phyloP scores from a whole-genome alignment of 257 asterid genomes.

The Plantago elongata region DNA sequence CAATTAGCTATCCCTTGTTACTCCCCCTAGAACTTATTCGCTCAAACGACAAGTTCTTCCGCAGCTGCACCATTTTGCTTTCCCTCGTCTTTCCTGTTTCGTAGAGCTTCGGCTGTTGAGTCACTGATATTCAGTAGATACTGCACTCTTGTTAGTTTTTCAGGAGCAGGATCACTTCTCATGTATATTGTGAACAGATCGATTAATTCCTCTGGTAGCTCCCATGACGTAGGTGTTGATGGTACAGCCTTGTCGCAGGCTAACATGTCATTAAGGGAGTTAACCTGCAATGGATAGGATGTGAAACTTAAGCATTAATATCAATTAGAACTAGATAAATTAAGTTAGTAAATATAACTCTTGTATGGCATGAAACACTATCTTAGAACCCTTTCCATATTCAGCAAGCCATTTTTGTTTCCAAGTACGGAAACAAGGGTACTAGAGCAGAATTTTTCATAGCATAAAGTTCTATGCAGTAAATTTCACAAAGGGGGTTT shows the following conservation, averaged over 20 bases:
- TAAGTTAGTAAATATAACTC: not conserved
- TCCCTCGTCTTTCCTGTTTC: slow-evolving; percentile 44
- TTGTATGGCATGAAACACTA: no score
- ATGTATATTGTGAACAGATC: slow-evolving; percentile 66
- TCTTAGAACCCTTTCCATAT: not conserved
- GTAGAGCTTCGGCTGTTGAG: slow-evolving; percentile 59
- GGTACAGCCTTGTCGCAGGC: slow-evolving; percentile 98
- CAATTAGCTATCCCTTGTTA: not conserved
- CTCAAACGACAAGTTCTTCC: slow-evolving; percentile 73
- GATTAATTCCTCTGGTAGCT: slow-evolving; percentile 66
- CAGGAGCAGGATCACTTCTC: slow-evolving; percentile 52
- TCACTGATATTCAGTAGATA: slow-evolving; percentile 78
- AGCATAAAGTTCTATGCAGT: no score
- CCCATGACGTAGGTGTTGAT: slow-evolving; percentile 74
- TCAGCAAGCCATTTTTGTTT: not conserved
- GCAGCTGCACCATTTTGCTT: slow-evolving; percentile 36
- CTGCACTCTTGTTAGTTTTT: slow-evolving; percentile 66
- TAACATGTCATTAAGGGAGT: slow-evolving; percentile 76
- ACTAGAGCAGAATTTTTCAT: no score
- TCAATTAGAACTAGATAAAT: not conserved
- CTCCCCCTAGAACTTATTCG: not conserved
- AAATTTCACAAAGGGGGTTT: no score
- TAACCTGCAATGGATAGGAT: slow-evolving; percentile 45
- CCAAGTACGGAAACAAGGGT: not conserved
- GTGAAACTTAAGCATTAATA: slow-evolving; percentile 7